Evolutionary conservation across 495 filamentous ascomycete species (phyloP).

Genomic region (Aspergillus leporis): DNA sequence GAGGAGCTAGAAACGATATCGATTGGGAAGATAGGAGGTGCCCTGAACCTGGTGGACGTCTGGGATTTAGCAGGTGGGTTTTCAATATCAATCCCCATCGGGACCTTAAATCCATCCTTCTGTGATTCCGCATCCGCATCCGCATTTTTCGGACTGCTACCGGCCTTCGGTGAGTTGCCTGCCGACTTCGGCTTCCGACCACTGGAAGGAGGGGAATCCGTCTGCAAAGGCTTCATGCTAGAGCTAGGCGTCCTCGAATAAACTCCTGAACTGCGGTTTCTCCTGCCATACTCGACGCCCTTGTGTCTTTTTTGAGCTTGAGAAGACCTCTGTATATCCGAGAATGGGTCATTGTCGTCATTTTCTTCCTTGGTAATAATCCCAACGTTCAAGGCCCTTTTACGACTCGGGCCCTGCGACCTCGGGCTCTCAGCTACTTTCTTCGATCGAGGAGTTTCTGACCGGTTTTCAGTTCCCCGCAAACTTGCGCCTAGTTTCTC

Average conservation of each 20-base stretch:
- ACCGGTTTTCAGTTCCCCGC: not conserved
- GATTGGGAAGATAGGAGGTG: conserved; percentile 22
- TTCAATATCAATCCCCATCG: conserved; percentile 25
- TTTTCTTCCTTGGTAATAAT: conserved; percentile 11
- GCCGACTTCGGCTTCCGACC: conserved; percentile 7
- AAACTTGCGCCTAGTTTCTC: conserved; percentile 22
- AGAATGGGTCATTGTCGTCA: conserved; percentile 21
- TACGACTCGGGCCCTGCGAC: conserved; percentile 12
- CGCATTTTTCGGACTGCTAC: conserved; percentile 7
- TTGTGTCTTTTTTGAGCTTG: conserved; percentile 26
- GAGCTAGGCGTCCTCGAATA: conserved; percentile 14
- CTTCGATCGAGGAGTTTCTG: conserved; percentile 8
- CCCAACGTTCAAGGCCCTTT: conserved; percentile 13
- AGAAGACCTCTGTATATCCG: conserved; percentile 17
- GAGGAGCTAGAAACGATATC: conserved; percentile 27
- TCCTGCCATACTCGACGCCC: conserved; percentile 18
- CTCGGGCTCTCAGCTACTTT: conserved; percentile 3
- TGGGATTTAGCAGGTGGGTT: conserved; percentile 21
- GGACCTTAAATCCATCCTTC: conserved; percentile 28
- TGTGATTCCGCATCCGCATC: conserved; percentile 14
- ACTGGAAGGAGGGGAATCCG: conserved; percentile 12
- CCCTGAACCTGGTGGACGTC: conserved; percentile 23
- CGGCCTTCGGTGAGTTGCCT: conserved; percentile 4
- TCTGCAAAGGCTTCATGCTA: conserved; percentile 18
- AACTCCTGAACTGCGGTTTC: conserved; percentile 8